A percentile compares a stretch with the other conserved stretches of the same genome.
These are phyloP conservation scores for Suillus subalutaceus DNA, from an alignment of 768 basidiomycete species.

Conservation along the genomic window DNA sequence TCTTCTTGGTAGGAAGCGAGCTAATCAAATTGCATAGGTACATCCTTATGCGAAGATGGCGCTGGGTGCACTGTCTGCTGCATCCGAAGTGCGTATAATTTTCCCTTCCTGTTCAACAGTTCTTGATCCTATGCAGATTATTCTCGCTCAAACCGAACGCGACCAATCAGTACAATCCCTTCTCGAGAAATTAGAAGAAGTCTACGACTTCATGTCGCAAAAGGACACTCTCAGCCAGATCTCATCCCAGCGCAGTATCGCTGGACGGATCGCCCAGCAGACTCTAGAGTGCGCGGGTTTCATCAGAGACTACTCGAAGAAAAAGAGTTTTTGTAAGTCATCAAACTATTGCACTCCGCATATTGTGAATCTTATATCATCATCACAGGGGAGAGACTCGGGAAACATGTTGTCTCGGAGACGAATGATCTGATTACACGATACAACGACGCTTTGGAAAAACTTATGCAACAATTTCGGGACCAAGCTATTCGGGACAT, in stretches of 20 bases:
- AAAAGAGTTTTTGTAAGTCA: slow-evolving; percentile 22
- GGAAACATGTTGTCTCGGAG: background rate
- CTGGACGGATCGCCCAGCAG: slow-evolving; percentile 19
- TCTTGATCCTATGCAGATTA: background rate
- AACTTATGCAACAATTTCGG: slow-evolving; percentile 7
- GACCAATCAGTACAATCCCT: slow-evolving; percentile 8
- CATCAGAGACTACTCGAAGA: slow-evolving; percentile 28
- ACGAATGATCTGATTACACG: background rate
- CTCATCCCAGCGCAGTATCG: background rate
- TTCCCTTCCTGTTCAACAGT: background rate
- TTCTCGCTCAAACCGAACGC: slow-evolving; percentile 8
- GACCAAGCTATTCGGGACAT: background rate
- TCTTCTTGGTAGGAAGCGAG: background rate
- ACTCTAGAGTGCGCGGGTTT: slow-evolving; percentile 32
- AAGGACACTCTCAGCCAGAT: slow-evolving; percentile 1
- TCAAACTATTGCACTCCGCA: background rate
- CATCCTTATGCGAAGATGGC: slow-evolving; percentile 15
- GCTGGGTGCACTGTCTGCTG: slow-evolving; percentile 5
- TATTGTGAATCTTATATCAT: no score
- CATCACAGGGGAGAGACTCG: slow-evolving; percentile 1
- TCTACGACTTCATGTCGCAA: slow-evolving; percentile 5
- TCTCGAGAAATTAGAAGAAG: background rate
- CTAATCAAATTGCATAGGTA: background rate
- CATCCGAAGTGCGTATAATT: slow-evolving; percentile 2
- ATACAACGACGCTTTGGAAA: background rate